Base-by-base conservation (phyloP, 495 filamentous ascomycete species). In the Penicillium mononematosum region DNA sequence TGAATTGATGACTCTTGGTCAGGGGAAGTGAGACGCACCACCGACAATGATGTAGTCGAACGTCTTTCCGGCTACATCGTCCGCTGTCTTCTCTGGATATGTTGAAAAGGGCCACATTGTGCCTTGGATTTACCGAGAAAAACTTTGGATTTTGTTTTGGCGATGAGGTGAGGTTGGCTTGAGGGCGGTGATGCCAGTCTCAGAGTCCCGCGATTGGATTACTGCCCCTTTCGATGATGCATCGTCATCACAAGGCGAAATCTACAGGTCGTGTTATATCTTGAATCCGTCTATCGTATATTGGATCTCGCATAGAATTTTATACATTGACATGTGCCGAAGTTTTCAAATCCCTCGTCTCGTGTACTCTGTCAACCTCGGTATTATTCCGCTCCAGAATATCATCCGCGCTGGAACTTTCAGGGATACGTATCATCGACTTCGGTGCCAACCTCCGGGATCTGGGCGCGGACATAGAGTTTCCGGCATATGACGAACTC, bases 331-430 rank as follows among this genome's bases (percentile, higher is more conserved):
- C 34, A 29, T 41, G 24, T 5, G 24, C 3, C n/a, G 49, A 51
- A n/a, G 31, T 19, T 1, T 17, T 51, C 10, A 36, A 51, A 10
- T 14, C 16, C 16, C 7, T 5, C 4, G 2, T 36, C 20, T 41
- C 36, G n/a, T 42, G 12, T 5, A 51, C 19, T 12, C 8, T 12
- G 1, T 29, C 49, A 16, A n/a, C 29, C 14, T 42, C 49, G 8
- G 9, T 24, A 22, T 7, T 24, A 36, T 27, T 25, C 36, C 22
- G 19, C 8, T 29, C 31, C 22, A 29, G 2, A 24, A 58, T 55
- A 19, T 58, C 59, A 20, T 64, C 61, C 14, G 39, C 27, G 11
- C 53, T 65, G 58, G 55, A 42, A 0, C 45, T 59, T 8, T 62
- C 65, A 0, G 61, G 53, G 0, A 50, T 52, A 44, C 57, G 27